Evolutionary conservation across 2,329 filamentous ascomycete species (phyloP), one percentile per base, ranked within the genome.

Genomic region (Cladosporium halotolerans): DNA sequence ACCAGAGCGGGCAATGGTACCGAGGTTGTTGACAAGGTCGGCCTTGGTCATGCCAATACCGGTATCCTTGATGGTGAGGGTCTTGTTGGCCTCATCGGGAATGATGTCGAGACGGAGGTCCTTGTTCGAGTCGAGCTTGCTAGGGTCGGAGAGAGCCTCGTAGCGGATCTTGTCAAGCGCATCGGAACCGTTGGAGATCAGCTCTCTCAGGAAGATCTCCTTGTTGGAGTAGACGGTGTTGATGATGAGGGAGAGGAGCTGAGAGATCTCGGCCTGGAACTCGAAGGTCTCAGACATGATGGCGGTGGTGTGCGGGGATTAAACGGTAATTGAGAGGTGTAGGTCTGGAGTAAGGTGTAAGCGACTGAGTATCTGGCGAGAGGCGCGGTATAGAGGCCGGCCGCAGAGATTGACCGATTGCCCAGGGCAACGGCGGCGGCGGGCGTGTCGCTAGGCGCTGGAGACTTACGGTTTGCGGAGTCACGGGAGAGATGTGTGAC

Each of bases 151-250:
- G 68, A 99, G 84, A 64, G 93, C 84, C 83, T 96, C 89, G 83
- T 99, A 99, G 75, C 93, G 87, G 76, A 99, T 95, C 88, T 99
- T 99, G 87, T 99, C 93, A 68, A 99, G 84, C 58, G 93, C 93
- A 86, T 99, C 93, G 70, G 92, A 97, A 72, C 87, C 86, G 79
- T 99, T 99, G 79, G 93, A 97, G 71, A 99, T 89, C 68, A 99
- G 74, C 80, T 99, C 93, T 86, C 93, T 82, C 69, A 99, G 80
- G 86, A 99, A 99, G 74, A 99, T 97, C 80, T 97, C 93, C 84
- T 99, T 99, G 87, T 99, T 99, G 68, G 91, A 96, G 84, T 97
- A 99, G 80, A 99, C 93, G 64, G 93, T 97, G 88, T 99, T 99
- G 84, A 99, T 99, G 79, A 99, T 99, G 74, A 99, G 88, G 66